Evolutionary conservation across 2,329 filamentous ascomycete genomes (phyloP).

Genomic region (Fusarium sacchari): DNA sequence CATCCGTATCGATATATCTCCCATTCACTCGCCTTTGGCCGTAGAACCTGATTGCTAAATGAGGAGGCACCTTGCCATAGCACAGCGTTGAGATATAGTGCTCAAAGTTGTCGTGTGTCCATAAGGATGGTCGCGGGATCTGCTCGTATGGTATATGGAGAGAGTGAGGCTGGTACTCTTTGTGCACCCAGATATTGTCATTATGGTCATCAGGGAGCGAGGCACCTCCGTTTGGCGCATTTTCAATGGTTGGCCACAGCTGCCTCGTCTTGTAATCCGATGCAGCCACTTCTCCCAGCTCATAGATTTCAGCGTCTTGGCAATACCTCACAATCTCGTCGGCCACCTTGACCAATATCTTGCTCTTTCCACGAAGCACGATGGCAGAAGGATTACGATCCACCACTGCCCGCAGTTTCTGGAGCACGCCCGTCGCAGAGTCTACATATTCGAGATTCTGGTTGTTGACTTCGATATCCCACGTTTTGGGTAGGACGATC

Average conservation of each 20-base stretch:
- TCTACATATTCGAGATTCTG: constrained; percentile 49
- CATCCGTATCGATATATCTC: constrained; percentile 50
- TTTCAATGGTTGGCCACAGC: constrained; percentile 50
- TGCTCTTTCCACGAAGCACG: constrained; percentile 47
- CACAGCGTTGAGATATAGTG: constrained; percentile 56
- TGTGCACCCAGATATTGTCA: constrained; percentile 50
- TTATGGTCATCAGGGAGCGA: constrained; percentile 34
- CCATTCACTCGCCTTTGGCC: constrained; percentile 42
- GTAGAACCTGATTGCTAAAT: constrained; percentile 51
- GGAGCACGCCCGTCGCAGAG: constrained; percentile 47
- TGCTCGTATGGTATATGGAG: constrained; percentile 51
- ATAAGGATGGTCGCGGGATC: constrained; percentile 51
- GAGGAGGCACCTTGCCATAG: constrained; percentile 49
- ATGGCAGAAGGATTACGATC: constrained; percentile 49
- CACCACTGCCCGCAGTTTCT: constrained; percentile 47
- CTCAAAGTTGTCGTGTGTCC: constrained; percentile 56
- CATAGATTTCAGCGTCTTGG: constrained; percentile 48
- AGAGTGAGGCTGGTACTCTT: constrained; percentile 46
- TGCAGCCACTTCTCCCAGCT: constrained; percentile 50
- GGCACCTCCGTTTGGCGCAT: constrained; percentile 40
- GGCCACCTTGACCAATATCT: constrained; percentile 47
- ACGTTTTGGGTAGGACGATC: constrained; percentile 49
- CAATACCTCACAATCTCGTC: constrained; percentile 48
- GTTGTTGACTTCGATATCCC: constrained; percentile 49
- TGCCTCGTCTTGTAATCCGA: constrained; percentile 50